Base-by-base conservation (phyloP, 176 grass and related monocot genomes). In the Zoysia pacifica region DNA sequence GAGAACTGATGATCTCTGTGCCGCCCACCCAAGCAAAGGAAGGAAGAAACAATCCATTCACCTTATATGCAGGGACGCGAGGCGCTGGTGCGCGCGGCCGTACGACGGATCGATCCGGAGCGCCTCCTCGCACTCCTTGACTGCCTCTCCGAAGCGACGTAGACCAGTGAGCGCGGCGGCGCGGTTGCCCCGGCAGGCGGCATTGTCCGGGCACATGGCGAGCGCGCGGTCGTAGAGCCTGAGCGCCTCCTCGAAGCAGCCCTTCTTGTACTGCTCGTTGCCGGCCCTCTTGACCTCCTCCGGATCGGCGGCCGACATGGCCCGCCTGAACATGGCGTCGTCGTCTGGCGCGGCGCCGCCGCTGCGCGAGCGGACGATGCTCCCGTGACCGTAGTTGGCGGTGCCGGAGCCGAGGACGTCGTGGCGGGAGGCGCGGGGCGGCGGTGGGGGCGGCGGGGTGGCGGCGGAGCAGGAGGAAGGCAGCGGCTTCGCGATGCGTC, bases 401-500 rank as follows among this genome's bases (percentile, higher is more conserved):
- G 88, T 99, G 35, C 96, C 92, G 0, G 96, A 99, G 67, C 96
- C 90, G 58, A 94, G 89, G 19, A 93, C 90, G 75, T 99, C 96
- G 68, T 71, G 90, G 46, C 92, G 87, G 56, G 58, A 13, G 19
- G 83, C 55, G 40, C 79, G 89, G 3, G 76, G 86, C 16, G 58
- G 67, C 46, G 84, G 65, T 54, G 81, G 28, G 28, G 28, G 28
- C 28, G 28, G 28, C 28, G 28, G 28, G 28, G 28, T 87, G 76
- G 37, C 74, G 28, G 55, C 68, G 45, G 68, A 68, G 36, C 80
- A 80, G 67, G 76, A 85, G 20, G 77, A 74, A 1, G 81, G 63
- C 5, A 86, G 70, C 52, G 87, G 70, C 79, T 94, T 98, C 9
- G 74, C 83, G 45, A 98, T 65, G 68, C 87, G 93, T 4, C 92